Evolutionary conservation across 1,284 basidiomycete genomes (phyloP), one percentile per base, ranked within the genome.

Genomic region (Tylopilus microsporus): DNA sequence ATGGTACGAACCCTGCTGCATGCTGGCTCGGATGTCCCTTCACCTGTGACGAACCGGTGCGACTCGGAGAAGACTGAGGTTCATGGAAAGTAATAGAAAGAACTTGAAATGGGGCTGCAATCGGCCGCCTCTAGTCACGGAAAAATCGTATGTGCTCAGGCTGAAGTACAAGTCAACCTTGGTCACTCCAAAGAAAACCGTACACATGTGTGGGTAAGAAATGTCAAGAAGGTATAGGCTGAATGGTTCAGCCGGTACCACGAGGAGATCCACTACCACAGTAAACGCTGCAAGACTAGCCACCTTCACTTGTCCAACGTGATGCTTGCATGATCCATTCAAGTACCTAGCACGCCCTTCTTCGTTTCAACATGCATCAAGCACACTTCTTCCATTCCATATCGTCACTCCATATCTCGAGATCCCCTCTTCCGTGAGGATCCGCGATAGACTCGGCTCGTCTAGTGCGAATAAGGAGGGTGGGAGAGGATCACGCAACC

Each of bases 391-490:
- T 62, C 55, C 49, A 47, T 53, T 16, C 32, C 37, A 46, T 25
- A 45, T 11, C 21, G 2, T 58, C 49, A 46, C 37, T 32, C 32
- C 45, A 49, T 57, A 63, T 67, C 61, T 58, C 55, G 50, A 51
- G 51, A 60, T 58, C 57, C 52, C 36, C 55, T 57, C 36, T 19
- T 41, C 55, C 53, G 46, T 48, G 68, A 60, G 64, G 65, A 67
- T 67, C 52, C 58, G 55, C 41, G 41, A 39, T 36, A 43, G 39
- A 52, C 32, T 18, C 39, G 19, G n/a, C 43, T 45, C 43, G 43
- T 21, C n/a, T 3, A 19, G 43, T 42, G 3, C 32, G 32, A 32
- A 32, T 32, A 32, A 37, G 36, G 36, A 37, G 12, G 36, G 36
- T n/a, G 9, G 10, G 42, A n/a, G 43, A 53, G 50, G 51, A 60